phyloP scores from a whole-genome alignment of 2,329 filamentous ascomycete species.

The Penicillium sp. region DNA sequence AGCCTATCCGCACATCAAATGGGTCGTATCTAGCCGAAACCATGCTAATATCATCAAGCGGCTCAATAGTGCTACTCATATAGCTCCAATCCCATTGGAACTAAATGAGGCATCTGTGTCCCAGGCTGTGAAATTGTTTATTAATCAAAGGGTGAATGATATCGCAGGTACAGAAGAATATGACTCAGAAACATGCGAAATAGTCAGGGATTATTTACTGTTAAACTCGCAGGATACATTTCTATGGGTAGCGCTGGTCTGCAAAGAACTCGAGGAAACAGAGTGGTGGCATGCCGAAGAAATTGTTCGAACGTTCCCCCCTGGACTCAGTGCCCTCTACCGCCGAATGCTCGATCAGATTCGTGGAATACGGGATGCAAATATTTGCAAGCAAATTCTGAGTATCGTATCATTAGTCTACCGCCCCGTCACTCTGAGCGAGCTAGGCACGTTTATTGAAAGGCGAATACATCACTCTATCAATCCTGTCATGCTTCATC shows the following conservation, averaged over 20 bases:
- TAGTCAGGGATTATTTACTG: too few relatives aligned
- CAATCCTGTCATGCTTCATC: neutral
- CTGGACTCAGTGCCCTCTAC: neutral
- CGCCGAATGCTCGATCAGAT: neutral
- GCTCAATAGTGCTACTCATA: too few relatives aligned
- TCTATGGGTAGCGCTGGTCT: neutral
- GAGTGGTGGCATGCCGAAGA: neutral
- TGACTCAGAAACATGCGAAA: too few relatives aligned
- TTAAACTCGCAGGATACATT: too few relatives aligned
- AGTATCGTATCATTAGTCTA: slow-evolving; percentile 29
- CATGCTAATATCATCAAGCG: too few relatives aligned
- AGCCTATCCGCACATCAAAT: too few relatives aligned
- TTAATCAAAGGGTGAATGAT: too few relatives aligned
- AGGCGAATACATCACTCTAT: neutral
- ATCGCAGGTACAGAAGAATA: too few relatives aligned
- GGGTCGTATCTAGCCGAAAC: too few relatives aligned
- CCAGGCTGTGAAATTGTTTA: too few relatives aligned
- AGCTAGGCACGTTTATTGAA: slow-evolving; percentile 27
- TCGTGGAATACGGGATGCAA: neutral
- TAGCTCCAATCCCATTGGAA: too few relatives aligned
- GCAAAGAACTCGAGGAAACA: neutral
- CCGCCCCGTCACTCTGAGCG: slow-evolving; percentile 38
- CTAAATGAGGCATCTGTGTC: too few relatives aligned
- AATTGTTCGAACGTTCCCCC: slow-evolving; percentile 1
- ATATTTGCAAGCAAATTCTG: slow-evolving; percentile 39